Evolutionary conservation across 2,329 filamentous ascomycete species (phyloP).

Genomic region (Dryadomyces quercivorus): DNA sequence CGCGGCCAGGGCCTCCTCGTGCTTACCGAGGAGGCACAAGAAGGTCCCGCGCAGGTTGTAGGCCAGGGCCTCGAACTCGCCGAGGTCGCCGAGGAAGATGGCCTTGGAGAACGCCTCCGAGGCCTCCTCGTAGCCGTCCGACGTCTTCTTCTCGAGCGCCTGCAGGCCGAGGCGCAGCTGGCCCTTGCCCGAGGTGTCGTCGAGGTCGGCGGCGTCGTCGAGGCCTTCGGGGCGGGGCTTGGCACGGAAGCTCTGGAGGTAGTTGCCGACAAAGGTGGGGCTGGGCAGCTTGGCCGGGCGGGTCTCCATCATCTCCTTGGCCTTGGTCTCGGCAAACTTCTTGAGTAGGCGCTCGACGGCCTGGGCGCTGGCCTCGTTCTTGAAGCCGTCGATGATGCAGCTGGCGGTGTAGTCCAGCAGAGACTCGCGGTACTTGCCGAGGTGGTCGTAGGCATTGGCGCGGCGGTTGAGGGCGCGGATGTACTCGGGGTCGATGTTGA

Average conservation of each 20-base stretch:
- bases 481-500: constrained; percentile 89
- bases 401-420: constrained; percentile 96
- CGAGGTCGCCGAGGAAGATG: constrained; percentile 68
- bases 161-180: constrained; percentile 75
- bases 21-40: constrained; percentile 82
- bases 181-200: constrained; percentile 68
- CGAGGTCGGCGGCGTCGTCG: constrained; percentile 67
- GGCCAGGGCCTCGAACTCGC: constrained; percentile 74
- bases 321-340: constrained; percentile 92
- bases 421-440: constrained; percentile 82
- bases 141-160: constrained; percentile 74
- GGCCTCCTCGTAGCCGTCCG: constrained; percentile 84
- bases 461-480: constrained; percentile 95
- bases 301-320: constrained; percentile 76
- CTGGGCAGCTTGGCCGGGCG: constrained; percentile 83
- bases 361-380: constrained; percentile 78
- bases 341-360: constrained; percentile 88
- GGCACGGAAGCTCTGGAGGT: constrained; percentile 92
- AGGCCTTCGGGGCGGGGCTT: constrained; percentile 70
- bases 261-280: constrained; percentile 95
- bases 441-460: constrained; percentile 92
- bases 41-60: constrained; percentile 97
- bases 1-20: constrained; percentile 68
- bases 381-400: constrained; percentile 97
- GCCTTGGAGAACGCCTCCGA: constrained; percentile 78